phyloP scores from a whole-genome alignment of 73 alveolate species.

The Stentor coeruleus region DNA sequence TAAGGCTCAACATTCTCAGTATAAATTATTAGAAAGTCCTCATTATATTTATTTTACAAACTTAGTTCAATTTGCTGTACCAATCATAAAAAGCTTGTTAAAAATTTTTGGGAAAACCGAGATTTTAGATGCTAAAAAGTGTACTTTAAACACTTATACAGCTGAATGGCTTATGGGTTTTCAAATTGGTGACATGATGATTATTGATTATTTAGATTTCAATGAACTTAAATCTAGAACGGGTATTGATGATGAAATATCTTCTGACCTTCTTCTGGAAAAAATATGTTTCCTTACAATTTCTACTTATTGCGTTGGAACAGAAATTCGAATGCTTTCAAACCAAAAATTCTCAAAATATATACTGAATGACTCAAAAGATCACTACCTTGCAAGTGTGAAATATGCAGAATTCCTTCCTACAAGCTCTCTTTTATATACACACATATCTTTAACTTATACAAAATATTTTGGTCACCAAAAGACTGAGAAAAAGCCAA shows the following conservation, averaged over 20 bases:
- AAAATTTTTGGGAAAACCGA: neutral
- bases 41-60: neutral
- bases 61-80: neutral
- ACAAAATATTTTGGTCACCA: neutral
- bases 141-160: neutral
- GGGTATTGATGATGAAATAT: neutral
- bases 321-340: slow-evolving; percentile 10
- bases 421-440: neutral
- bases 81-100: neutral
- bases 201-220: neutral
- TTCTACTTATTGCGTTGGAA: neutral
- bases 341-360: neutral
- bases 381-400: neutral
- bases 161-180: slow-evolving; percentile 5
- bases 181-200: slow-evolving; percentile 23
- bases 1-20: neutral
- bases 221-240: neutral
- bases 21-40: slow-evolving; percentile 15
- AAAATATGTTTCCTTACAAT: neutral
- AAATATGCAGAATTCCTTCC: neutral
- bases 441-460: neutral
- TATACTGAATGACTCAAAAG: neutral
- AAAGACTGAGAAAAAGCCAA: neutral
- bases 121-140: neutral
- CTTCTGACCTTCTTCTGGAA: neutral